Evolutionary conservation across 2,329 filamentous ascomycete species (phyloP).

Genomic region (Neocucurbitaria cava): DNA sequence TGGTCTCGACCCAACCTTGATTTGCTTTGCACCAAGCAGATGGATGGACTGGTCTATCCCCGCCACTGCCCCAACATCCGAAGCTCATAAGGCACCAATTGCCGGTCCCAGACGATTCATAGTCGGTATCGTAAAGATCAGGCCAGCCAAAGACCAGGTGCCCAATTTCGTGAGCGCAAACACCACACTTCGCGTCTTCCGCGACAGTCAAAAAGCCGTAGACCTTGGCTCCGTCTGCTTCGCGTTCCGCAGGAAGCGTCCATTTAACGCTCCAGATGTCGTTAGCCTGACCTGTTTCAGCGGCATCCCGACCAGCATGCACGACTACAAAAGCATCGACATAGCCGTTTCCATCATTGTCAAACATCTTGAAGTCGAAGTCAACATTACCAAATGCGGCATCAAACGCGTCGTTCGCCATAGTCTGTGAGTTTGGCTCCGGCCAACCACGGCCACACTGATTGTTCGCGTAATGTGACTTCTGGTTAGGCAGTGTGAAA

Average conservation of each 20-base stretch:
- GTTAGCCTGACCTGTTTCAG: slow-evolving; percentile 13
- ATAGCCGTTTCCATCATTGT: slow-evolving; percentile 32
- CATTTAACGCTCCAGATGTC: slow-evolving; percentile 37
- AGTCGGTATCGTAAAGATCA: slow-evolving; percentile 34
- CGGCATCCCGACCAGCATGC: slow-evolving; percentile 30
- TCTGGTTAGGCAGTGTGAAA: slow-evolving; percentile 21
- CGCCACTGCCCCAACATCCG: slow-evolving; percentile 30
- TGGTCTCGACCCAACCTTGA: slow-evolving; percentile 27
- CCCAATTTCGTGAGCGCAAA: slow-evolving; percentile 33
- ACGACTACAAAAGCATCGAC: slow-evolving; percentile 36
- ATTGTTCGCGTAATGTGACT: slow-evolving; percentile 30
- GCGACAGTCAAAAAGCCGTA: slow-evolving; percentile 33
- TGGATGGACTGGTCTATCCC: slow-evolving; percentile 28
- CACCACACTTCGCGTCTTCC: slow-evolving; percentile 29
- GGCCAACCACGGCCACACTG: slow-evolving; percentile 15
- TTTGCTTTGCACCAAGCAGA: slow-evolving; percentile 36
- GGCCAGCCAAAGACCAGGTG: slow-evolving; percentile 38
- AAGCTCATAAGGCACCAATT: slow-evolving; percentile 32
- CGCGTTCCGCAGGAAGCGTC: slow-evolving; percentile 20
- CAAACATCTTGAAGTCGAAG: slow-evolving; percentile 24
- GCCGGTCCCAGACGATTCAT: slow-evolving; percentile 27
- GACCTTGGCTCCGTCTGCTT: slow-evolving; percentile 23
- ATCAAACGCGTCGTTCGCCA: slow-evolving; percentile 27
- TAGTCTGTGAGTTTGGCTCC: slow-evolving; percentile 25
- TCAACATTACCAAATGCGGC: slow-evolving; percentile 6